Evolutionary conservation across 2,329 filamentous ascomycete genomes (phyloP).

Genomic region (Zymoseptoria passerinii): DNA sequence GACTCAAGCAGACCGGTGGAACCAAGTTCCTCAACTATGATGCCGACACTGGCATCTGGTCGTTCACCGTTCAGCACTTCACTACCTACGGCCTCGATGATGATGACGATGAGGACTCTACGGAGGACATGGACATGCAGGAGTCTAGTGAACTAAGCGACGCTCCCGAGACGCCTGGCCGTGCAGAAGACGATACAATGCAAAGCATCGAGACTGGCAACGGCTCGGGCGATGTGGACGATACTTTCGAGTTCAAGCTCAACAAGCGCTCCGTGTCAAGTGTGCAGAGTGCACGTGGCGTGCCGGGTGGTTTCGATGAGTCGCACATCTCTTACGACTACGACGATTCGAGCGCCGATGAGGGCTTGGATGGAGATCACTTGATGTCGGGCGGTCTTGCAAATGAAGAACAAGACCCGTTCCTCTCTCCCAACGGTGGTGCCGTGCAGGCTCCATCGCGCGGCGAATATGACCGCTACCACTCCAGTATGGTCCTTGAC

Average conservation of each 20-base stretch:
- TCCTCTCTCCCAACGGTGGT: constrained; percentile 20
- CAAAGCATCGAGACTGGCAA: constrained; percentile 20
- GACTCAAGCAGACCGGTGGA: constrained; percentile 67
- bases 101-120: constrained; percentile 51
- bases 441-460: constrained; percentile 25
- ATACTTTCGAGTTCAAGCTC: constrained; percentile 48
- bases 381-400: constrained; percentile 23
- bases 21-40: constrained; percentile 81
- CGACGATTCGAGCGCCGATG: constrained; percentile 35
- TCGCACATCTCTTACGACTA: constrained; percentile 39
- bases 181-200: constrained; percentile 20
- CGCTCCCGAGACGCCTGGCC: constrained; percentile 18
- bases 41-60: constrained; percentile 73
- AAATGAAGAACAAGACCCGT: constrained; percentile 18
- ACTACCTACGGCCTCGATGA: constrained; percentile 89
- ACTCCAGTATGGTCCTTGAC: constrained; percentile 25
- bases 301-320: constrained; percentile 76
- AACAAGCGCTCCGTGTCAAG: constrained; percentile 36
- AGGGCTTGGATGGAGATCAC: constrained; percentile 38
- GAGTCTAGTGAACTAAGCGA: constrained; percentile 36
- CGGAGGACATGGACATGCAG: constrained; percentile 49
- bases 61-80: constrained; percentile 90
- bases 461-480: constrained; percentile 21
- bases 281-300: constrained; percentile 31
- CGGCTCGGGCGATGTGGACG: constrained; percentile 31